Evolutionary conservation across 2,329 filamentous ascomycete genomes (phyloP), one percentile per base, ranked within the genome.

Genomic region (Colletotrichum filicis): DNA sequence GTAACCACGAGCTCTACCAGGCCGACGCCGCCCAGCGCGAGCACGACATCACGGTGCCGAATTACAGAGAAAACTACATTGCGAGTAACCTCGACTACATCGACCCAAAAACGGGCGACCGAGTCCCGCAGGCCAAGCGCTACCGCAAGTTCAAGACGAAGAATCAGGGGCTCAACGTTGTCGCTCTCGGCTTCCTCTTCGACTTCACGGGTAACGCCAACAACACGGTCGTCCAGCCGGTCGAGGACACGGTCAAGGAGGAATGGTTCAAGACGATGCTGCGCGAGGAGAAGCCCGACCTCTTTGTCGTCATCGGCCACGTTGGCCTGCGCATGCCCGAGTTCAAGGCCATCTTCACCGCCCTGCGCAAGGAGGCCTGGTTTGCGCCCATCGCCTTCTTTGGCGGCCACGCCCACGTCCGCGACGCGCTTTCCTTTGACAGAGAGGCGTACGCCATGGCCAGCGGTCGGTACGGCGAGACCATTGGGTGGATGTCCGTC

Each of bases 1-100:
- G 97, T 62, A 99, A 99, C 79, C 97, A 99, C 84, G 97, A 99
- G 85, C 89, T 99, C 14, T 99, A 99, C 86, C 91, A 95, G 77
- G 85, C 89, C 68, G 92, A 92, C 74, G 94, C 95, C 0, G 93
- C 95, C 24, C 90, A 93, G 65, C 89, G 92, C 73, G 97, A 98
- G 80, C 94, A 93, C 79, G 87, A 91, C 68, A 89, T 90, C 66
- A 98, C 95, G 0, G 93, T 98, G 1, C 94, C 94, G 2, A 93
- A 95, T 79, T 98, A 95, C 83, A 90, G 90, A 68, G 90, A 91
- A 49, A 92, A 89, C 72, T 98, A 98, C 77, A 85, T 98, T 24
- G 94, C 96, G 12, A 98, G 95, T 1, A 99, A 99, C 77, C 88
- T 99, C 37, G 95, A 99, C 79, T 97, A 98, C 73, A 88, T 93